A percentile compares a stretch with the other conserved stretches of the same genome.
phyloP scores from a whole-genome alignment of 2,329 filamentous ascomycete species.

The Sporothrix schenckii region DNA sequence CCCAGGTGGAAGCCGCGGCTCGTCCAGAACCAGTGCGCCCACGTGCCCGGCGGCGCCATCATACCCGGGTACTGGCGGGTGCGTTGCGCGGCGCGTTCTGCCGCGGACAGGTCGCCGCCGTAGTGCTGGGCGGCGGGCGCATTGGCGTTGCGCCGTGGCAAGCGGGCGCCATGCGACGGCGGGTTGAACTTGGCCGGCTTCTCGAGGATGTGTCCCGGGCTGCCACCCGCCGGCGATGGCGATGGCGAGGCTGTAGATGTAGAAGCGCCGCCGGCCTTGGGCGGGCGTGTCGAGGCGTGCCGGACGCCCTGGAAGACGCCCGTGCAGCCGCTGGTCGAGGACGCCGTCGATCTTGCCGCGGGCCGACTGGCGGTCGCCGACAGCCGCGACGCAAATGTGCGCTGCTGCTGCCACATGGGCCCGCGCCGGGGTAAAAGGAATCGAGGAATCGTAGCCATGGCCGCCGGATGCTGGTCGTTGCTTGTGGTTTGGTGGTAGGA shows the following conservation, averaged over 20 bases:
- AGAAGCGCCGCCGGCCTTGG: constrained; percentile 31
- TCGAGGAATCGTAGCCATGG: constrained; percentile 60
- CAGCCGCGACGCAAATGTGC: constrained; percentile 31
- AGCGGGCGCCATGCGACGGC: constrained; percentile 79
- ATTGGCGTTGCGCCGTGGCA: constrained; percentile 55
- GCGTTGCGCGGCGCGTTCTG: constrained; percentile 67
- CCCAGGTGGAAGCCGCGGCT: constrained; percentile 74
- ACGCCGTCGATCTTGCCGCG: constrained; percentile 24
- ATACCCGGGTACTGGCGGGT: constrained; percentile 81
- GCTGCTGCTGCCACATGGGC: constrained; percentile 54
- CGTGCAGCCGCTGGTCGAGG: neutral
- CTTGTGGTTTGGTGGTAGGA: neutral
- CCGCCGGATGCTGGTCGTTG: neutral
- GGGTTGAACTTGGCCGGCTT: constrained; percentile 90
- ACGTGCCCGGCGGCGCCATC: constrained; percentile 81
- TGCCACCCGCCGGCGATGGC: constrained; percentile 48
- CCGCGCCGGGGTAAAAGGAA: constrained; percentile 69
- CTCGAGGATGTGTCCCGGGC: constrained; percentile 61
- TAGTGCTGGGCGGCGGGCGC: constrained; percentile 65
- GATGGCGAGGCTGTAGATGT: constrained; percentile 38
- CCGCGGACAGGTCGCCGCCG: constrained; percentile 68
- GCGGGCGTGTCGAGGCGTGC: constrained; percentile 29
- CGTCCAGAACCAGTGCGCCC: constrained; percentile 82
- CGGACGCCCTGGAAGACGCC: constrained; percentile 31
- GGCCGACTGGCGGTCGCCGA: neutral